phyloP scores from a whole-genome alignment of 2,329 filamentous ascomycete genomes.

The Apiospora pterosperma region DNA sequence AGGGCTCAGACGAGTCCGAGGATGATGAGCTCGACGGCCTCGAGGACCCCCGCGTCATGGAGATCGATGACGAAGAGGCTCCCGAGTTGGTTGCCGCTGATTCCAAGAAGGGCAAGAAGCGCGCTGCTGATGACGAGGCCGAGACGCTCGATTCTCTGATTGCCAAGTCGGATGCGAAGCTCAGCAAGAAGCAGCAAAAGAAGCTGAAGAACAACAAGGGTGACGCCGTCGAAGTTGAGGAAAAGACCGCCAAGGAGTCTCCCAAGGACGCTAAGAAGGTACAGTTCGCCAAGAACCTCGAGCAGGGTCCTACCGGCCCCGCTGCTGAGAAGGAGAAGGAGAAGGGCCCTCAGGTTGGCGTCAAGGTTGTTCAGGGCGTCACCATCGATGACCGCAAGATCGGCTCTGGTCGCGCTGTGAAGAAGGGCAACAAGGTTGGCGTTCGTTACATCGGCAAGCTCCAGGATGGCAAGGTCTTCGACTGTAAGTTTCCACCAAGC shows the following conservation, averaged over 20 bases:
- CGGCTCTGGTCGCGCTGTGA: constrained; percentile 78
- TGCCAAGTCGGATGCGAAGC: constrained; percentile 67
- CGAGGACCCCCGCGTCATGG: constrained; percentile 76
- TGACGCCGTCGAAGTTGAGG: constrained; percentile 66
- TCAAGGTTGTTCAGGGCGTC: constrained; percentile 83
- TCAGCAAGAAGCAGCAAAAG: constrained; percentile 96
- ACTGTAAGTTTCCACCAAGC: constrained; percentile 59
- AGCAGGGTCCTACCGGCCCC: constrained; percentile 87
- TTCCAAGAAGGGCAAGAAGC: constrained; percentile 81
- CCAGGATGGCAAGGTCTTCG: constrained; percentile 90
- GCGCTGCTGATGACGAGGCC: constrained; percentile 68
- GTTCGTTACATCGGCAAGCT: constrained; percentile 99
- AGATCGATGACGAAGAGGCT: constrained; percentile 73
- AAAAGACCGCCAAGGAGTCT: constrained; percentile 48
- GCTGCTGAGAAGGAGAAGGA: constrained; percentile 43
- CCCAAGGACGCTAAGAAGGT: constrained; percentile 75
- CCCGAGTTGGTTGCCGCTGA: constrained; percentile 51
- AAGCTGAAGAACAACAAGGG: constrained; percentile 99
- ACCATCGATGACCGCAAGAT: constrained; percentile 94
- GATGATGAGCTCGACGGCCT: constrained; percentile 76
- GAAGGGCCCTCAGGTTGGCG: constrained; percentile 57
- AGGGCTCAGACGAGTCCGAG: constrained; percentile 64
- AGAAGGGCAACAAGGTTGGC: constrained; percentile 85
- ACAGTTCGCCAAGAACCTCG: constrained; percentile 97
- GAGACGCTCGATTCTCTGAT: constrained; percentile 82